Evolutionary conservation across 1,139 yeast species (phyloP).

Genomic region (Diutina catenulata): DNA sequence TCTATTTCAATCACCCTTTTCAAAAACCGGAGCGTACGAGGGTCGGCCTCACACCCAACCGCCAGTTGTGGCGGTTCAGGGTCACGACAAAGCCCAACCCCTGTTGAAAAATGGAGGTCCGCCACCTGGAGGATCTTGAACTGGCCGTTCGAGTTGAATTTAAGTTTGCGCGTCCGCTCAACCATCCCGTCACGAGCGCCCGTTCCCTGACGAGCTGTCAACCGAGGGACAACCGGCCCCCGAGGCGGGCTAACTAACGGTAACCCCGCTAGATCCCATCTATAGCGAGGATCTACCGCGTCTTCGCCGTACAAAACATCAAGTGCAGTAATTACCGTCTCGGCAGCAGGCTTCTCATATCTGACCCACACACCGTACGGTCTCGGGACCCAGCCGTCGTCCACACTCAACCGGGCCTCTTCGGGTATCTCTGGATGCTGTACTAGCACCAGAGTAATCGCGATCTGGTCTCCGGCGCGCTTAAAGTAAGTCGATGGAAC

Average conservation of each 20-base stretch:
- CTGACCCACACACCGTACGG: conserved; percentile 40
- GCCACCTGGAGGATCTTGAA: conserved; percentile 4
- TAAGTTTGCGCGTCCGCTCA: neutral
- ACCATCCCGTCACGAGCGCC: neutral
- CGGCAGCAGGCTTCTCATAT: conserved; percentile 18
- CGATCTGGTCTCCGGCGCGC: too few species aligned
- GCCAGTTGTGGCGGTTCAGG: conserved; percentile 39
- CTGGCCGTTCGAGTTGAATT: conserved; percentile 16
- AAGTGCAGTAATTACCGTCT: conserved; percentile 26
- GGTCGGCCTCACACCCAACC: neutral
- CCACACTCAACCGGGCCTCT: too few species aligned
- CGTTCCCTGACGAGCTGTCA: too few species aligned
- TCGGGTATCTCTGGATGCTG: too few species aligned
- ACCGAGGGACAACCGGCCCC: too few species aligned
- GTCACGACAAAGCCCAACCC: conserved; percentile 25
- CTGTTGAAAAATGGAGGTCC: conserved; percentile 2
- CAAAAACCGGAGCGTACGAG: neutral
- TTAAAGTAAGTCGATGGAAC: too few species aligned
- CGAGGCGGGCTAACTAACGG: too few species aligned
- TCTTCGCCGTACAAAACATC: conserved; percentile 64
- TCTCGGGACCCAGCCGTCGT: conserved; percentile 24
- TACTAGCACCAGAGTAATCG: too few species aligned
- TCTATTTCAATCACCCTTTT: neutral
- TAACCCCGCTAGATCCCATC: too few species aligned
- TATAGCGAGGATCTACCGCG: conserved; percentile 66